These are phyloP conservation scores for Tubosaeta sp. DNA, from an alignment of 768 basidiomycete species.

Conservation along the genomic window DNA sequence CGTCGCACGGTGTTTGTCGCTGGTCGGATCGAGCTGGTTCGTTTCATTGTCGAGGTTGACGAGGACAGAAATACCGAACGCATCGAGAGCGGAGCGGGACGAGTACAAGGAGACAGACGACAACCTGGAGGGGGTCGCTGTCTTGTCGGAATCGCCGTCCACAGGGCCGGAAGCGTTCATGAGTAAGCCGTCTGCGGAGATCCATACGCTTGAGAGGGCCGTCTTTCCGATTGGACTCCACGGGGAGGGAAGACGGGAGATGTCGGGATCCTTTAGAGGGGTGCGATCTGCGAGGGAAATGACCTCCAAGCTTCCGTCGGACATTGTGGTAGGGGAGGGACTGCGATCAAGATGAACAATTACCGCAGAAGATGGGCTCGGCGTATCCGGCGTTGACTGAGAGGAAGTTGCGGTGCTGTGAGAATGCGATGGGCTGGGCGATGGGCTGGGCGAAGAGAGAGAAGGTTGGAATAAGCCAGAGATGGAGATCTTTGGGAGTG, in stretches of 20 bases:
- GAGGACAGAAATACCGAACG: conserved; percentile 17
- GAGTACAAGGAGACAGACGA: conserved; percentile 10
- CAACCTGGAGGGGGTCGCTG: conserved; percentile 3
- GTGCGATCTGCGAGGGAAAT: conserved; percentile 14
- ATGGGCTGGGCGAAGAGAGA: not conserved
- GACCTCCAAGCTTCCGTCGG: conserved; percentile 21
- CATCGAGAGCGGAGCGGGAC: conserved; percentile 13
- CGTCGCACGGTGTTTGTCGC: conserved; percentile 1
- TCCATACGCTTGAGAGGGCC: conserved; percentile 16
- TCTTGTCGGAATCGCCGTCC: not conserved
- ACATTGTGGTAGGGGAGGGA: conserved; percentile 20
- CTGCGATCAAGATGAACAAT: conserved; percentile 21
- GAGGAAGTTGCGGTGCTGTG: not conserved
- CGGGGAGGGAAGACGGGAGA: conserved; percentile 23
- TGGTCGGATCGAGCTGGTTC: not conserved
- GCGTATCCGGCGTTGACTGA: no score
- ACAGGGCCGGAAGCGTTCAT: conserved; percentile 14
- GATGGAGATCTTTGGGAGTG: conserved; percentile 18
- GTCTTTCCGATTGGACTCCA: conserved; percentile 24
- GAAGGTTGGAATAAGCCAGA: conserved; percentile 9
- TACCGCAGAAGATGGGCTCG: conserved; percentile 12
- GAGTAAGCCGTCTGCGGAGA: conserved; percentile 21
- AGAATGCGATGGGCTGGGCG: conserved; percentile 7
- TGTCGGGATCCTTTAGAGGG: not conserved
- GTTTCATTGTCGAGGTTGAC: conserved; percentile 7